Percentiles rank a stretch among this genome's conserved stretches.
phyloP scores from a whole-genome alignment of 495 filamentous ascomycete genomes.

The Penicillium atrosanguineum region DNA sequence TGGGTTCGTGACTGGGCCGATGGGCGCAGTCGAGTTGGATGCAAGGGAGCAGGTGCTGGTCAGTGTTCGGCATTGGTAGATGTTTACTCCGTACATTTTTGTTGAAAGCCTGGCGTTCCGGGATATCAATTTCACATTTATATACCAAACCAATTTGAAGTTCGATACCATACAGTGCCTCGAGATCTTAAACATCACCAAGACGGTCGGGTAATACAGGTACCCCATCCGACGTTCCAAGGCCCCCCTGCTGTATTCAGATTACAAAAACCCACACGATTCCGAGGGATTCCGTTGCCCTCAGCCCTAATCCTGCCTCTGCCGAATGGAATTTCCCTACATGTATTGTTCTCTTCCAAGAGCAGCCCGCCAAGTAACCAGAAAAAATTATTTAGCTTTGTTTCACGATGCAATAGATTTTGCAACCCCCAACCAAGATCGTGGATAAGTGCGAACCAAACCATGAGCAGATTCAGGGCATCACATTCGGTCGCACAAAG shows the following conservation, averaged over 20 bases:
- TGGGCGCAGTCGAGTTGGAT: conserved; percentile 31
- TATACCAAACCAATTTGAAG: neutral
- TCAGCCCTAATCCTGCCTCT: conserved; percentile 30
- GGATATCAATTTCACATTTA: neutral
- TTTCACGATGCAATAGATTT: neutral
- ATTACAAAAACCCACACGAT: conserved; percentile 25
- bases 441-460: neutral
- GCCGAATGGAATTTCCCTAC: conserved; percentile 6
- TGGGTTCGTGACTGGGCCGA: conserved; percentile 33
- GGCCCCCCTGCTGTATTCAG: conserved; percentile 14
- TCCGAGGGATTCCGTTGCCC: conserved; percentile 32
- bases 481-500: neutral
- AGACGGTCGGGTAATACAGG: conserved; percentile 3
- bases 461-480: neutral
- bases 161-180: neutral
- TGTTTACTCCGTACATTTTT: neutral
- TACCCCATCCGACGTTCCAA: conserved; percentile 12
- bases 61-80: conserved; percentile 45
- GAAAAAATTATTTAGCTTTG: neutral
- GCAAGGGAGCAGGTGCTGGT: conserved; percentile 41
- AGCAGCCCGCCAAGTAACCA: neutral
- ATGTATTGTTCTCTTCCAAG: neutral
- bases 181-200: neutral
- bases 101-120: neutral
- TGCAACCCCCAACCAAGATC: neutral